Evolutionary conservation across 805 yeast genomes (phyloP).

Genomic region (Grigorovia jiainica): DNA sequence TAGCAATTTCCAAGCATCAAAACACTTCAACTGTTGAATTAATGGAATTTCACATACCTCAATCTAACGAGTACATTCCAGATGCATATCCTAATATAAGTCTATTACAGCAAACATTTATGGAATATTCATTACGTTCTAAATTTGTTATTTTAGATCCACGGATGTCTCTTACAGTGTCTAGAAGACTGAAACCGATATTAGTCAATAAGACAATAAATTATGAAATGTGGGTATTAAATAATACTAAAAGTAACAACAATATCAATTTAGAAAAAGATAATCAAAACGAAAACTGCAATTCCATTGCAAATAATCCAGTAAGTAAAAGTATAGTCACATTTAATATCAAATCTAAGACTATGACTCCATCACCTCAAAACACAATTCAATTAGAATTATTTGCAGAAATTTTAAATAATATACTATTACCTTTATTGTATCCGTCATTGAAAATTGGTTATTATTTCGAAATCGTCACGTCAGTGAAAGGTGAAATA

Average conservation of each 20-base stretch:
- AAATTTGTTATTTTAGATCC: conserved; percentile 27
- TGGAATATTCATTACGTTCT: conserved; percentile 16
- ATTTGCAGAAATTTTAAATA: conserved; percentile 39
- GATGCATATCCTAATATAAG: conserved; percentile 4
- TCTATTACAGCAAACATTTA: conserved; percentile 17
- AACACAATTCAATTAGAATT: conserved; percentile 45
- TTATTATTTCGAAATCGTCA: conserved; percentile 45
- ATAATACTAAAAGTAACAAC: not conserved
- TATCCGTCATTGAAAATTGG: conserved; percentile 50
- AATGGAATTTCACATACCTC: conserved; percentile 9
- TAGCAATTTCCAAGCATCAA: not conserved
- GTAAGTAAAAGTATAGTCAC: conserved; percentile 27
- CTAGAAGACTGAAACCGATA: conserved; percentile 26
- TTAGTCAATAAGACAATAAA: conserved; percentile 28
- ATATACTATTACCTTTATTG: conserved; percentile 31
- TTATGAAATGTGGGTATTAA: conserved; percentile 41
- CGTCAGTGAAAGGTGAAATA: conserved; percentile 46
- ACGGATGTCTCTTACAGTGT: conserved; percentile 24
- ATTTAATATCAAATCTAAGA: conserved; percentile 34
- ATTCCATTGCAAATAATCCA: conserved; percentile 18
- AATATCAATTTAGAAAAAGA: not conserved
- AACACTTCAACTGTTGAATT: not conserved
- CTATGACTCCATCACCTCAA: conserved; percentile 27
- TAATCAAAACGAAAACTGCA: not conserved
- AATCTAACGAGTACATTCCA: conserved; percentile 11